These are phyloP conservation scores for Sphagnum contortum DNA, from an alignment of 225 moss, liverwort and hornwort species.

Conservation along the genomic window DNA sequence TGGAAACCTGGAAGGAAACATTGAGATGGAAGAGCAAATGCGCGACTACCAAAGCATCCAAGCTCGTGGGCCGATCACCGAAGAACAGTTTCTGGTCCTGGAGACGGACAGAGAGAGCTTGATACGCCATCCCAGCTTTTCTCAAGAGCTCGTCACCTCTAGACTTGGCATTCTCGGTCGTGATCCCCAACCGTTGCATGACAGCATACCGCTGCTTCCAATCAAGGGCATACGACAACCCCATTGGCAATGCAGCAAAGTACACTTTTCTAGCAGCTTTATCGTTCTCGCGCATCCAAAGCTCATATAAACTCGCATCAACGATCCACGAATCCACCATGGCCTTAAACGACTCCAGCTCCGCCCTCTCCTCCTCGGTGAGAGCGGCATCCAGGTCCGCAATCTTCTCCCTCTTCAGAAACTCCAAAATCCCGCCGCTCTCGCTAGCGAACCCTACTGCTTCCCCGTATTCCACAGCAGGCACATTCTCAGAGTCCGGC, in stretches of 20 bases:
- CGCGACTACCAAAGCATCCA: conserved; percentile 79
- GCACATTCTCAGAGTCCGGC: conserved; percentile 88
- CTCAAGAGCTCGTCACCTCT: conserved; percentile 75
- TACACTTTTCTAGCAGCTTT: conserved; percentile 61
- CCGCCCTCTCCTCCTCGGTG: conserved; percentile 55
- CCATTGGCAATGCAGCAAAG: conserved; percentile 69
- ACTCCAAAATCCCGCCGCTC: conserved; percentile 78
- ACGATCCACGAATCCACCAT: conserved; percentile 93
- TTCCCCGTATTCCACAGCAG: conserved; percentile 84
- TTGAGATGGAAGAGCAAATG: conserved; percentile 76
- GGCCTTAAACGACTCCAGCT: conserved; percentile 78
- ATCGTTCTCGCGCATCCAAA: conserved; percentile 88
- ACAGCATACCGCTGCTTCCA: conserved; percentile 82
- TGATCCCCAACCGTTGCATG: conserved; percentile 67
- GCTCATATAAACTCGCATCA: conserved; percentile 73
- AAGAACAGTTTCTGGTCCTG: conserved; percentile 72
- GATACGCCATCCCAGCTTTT: conserved; percentile 77
- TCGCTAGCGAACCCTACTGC: conserved; percentile 79
- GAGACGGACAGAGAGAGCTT: conserved; percentile 71
- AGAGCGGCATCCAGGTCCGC: conserved; percentile 71
- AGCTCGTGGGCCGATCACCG: conserved; percentile 62
- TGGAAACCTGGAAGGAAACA: conserved; percentile 74
- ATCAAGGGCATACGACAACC: conserved; percentile 66
- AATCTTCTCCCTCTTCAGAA: conserved; percentile 56
- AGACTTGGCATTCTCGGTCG: conserved; percentile 49